Base-by-base conservation (phyloP, 1,284 basidiomycete species). In the Trichosporon coremiiforme region DNA sequence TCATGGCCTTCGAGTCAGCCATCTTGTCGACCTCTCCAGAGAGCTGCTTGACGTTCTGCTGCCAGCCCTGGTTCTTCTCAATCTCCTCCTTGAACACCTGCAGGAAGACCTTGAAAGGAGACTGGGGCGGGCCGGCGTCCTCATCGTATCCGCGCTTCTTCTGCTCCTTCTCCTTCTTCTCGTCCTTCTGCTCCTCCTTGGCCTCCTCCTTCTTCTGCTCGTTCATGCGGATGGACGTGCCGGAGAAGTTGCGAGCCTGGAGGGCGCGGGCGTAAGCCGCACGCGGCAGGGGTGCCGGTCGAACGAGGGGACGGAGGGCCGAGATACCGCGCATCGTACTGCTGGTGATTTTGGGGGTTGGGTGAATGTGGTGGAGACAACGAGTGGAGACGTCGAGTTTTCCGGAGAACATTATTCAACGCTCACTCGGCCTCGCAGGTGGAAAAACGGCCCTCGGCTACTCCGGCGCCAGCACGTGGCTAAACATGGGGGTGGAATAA, bases 1-100 rank as follows among this genome's bases (percentile, higher is more conserved):
- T 94, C 93, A 98, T 92, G n/a, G 95, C 91, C 81, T 96, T 94
- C 68, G 91, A 93, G 82, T 99, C 96, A 85, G 97, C 95, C 66
- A 98, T 85, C 85, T 98, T 98, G 85, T 94, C 93, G 47, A 97
- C 96, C 82, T 98, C 94, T 75, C 97, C 97, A 84, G 96, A 93
- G 36, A 99, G 88, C 85, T 97, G 94, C 85, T 94, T 95, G 70
- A 98, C 91, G 84, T 96, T 97, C 66, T 98, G 94, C 85, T 97
- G 94, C 69, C 97, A 87, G 81, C 96, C 95, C 76, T 94, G 87
- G 81, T 94, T 96, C 87, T 98, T 98, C 81, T 89, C 87, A 64
- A 99, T 85, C 84, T 99, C 96, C 71, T 97, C 94, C 75, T 88
- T 89, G 68, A 99, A 87, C 25, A 96, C 95, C 62, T 98, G 93